These are phyloP conservation scores for Sporisorium reilianum DNA, from an alignment of 1,284 basidiomycete species.

Conservation along the genomic window DNA sequence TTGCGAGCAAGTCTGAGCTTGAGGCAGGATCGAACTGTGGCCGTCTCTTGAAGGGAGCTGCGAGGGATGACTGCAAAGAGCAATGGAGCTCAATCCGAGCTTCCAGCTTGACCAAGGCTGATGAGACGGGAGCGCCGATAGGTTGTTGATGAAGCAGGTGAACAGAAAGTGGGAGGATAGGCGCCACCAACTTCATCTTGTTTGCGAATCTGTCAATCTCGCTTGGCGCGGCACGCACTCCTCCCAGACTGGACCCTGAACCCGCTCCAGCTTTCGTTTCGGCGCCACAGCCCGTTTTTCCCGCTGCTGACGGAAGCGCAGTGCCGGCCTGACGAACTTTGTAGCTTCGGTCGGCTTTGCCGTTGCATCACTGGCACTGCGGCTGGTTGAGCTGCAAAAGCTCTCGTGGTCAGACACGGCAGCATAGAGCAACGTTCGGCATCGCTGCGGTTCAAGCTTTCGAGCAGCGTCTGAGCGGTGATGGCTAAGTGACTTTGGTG, in stretches of 20 bases:
- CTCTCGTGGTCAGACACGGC: too few species aligned
- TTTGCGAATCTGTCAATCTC: too few species aligned
- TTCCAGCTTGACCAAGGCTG: not conserved
- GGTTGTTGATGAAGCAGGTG: not conserved
- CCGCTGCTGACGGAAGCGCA: not conserved
- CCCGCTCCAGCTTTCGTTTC: not conserved
- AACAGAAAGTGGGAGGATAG: not conserved
- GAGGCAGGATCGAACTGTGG: not conserved
- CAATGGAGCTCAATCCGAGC: too few species aligned
- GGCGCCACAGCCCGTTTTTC: conserved; percentile 1
- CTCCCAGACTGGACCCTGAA: conserved; percentile 33
- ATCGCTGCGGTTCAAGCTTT: too few species aligned
- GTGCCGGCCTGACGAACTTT: conserved; percentile 1
- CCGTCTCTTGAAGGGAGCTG: not conserved
- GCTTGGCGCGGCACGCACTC: conserved; percentile 3
- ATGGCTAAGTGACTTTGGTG: not conserved
- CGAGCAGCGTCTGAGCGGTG: too few species aligned
- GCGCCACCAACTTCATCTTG: not conserved
- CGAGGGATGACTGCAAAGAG: too few species aligned
- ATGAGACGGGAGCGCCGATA: not conserved
- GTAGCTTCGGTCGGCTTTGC: not conserved
- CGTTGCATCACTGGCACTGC: too few species aligned
- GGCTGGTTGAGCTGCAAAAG: too few species aligned
- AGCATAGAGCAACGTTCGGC: too few species aligned
- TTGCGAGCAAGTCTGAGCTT: not conserved